Conservation (phyloP, 345 rosid genomes). For the Tarenaya hassleriana region DNA sequence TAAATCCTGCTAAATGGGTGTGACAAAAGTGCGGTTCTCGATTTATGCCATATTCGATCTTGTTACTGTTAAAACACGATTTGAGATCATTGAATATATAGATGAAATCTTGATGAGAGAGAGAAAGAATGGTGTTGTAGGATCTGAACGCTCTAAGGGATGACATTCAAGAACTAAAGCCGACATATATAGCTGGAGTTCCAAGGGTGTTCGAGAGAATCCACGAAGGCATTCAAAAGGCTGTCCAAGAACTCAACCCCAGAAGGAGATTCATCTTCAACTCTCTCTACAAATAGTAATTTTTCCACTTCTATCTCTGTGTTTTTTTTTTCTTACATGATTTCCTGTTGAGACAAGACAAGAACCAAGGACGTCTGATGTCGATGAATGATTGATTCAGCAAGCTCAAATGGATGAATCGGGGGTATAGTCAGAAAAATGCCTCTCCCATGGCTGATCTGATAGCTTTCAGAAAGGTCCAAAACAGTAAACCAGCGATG, state of each 20-base stretch:
- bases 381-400: slow-evolving; percentile 34
- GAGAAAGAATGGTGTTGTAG: slow-evolving; percentile 26
- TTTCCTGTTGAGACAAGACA: neutral
- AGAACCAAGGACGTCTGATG: neutral
- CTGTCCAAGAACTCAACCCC: slow-evolving; percentile 73
- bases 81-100: slow-evolving; percentile 3
- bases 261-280: slow-evolving; percentile 53
- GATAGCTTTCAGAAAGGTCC: slow-evolving; percentile 93
- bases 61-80: too few relatives aligned
- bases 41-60: too few relatives aligned
- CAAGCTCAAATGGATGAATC: slow-evolving; percentile 88
- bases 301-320: slow-evolving; percentile 15
- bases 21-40: too few relatives aligned
- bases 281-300: slow-evolving; percentile 63
- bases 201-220: slow-evolving; percentile 91
- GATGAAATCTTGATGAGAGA: neutral
- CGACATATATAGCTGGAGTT: slow-evolving; percentile 86
- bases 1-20: too few relatives aligned
- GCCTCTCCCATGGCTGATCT: slow-evolving; percentile 89
- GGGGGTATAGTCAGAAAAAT: slow-evolving; percentile 62
- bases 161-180: slow-evolving; percentile 78
- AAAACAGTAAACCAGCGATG: neutral
- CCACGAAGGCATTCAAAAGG: slow-evolving; percentile 60
- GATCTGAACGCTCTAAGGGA: slow-evolving; percentile 79
- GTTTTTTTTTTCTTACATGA: neutral